Evolutionary conservation across 1,284 basidiomycete species (phyloP).

Genomic region (Jaminaea rosea): DNA sequence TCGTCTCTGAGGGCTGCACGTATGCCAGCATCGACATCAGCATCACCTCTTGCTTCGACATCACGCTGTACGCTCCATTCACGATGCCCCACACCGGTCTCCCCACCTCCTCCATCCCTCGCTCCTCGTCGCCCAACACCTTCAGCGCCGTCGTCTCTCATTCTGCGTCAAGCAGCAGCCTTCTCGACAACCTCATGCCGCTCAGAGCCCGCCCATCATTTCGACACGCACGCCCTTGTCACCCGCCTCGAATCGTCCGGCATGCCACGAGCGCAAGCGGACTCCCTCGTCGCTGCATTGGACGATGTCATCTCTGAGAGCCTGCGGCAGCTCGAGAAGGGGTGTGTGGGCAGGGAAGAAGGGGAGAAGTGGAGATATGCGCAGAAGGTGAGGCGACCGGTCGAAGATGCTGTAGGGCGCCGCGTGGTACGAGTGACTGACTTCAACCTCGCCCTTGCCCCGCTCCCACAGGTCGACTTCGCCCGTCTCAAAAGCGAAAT

Average conservation of each 20-base stretch:
- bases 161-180: too few relatives aligned
- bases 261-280: slow-evolving; percentile 39
- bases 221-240: slow-evolving; percentile 43
- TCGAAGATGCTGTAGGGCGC: background rate
- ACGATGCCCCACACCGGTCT: background rate
- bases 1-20: too few relatives aligned
- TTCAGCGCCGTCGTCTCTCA: too few relatives aligned
- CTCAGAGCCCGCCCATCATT: slow-evolving; percentile 21
- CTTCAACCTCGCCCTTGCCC: background rate
- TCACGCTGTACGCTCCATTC: too few relatives aligned
- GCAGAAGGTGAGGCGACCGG: slow-evolving; percentile 26
- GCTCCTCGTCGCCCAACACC: too few relatives aligned
- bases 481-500: slow-evolving; percentile 92
- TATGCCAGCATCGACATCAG: too few relatives aligned
- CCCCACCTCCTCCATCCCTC: too few relatives aligned
- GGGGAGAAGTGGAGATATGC: slow-evolving; percentile 42
- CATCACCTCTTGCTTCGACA: too few relatives aligned
- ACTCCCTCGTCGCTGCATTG: slow-evolving; percentile 37
- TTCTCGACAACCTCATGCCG: too few relatives aligned
- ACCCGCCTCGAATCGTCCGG: slow-evolving; percentile 41
- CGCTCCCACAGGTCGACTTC: slow-evolving; percentile 74
- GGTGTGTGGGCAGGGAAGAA: slow-evolving; percentile 41
- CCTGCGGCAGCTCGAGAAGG: slow-evolving; percentile 34
- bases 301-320: slow-evolving; percentile 43
- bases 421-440: background rate